phyloP scores from a whole-genome alignment of 1,284 basidiomycete genomes.

The Cryptococcus sp. region DNA sequence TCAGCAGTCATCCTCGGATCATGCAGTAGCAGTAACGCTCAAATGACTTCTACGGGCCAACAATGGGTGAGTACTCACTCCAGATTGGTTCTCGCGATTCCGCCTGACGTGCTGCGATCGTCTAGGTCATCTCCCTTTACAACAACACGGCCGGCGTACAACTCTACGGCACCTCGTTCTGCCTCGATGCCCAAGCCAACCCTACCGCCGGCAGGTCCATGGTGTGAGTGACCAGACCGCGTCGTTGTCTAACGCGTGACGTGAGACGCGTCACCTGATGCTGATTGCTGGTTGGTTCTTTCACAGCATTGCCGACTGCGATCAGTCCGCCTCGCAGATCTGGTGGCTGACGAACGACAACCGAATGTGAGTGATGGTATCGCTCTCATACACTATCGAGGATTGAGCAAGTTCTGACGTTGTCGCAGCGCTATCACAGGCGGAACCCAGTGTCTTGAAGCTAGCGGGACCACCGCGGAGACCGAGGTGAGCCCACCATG shows the following conservation, averaged over 20 bases:
- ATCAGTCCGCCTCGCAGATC: constrained; percentile 17
- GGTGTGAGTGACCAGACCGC: constrained; percentile 1
- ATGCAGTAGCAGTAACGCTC: constrained; percentile 14
- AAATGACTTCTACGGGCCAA: constrained; percentile 11
- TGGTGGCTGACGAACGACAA: constrained; percentile 28
- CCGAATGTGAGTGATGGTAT: constrained; percentile 15
- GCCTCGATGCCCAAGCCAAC: constrained; percentile 23
- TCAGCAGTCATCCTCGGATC: constrained; percentile 14
- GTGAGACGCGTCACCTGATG: not conserved
- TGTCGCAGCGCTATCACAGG: constrained; percentile 14
- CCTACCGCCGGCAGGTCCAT: constrained; percentile 12
- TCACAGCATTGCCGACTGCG: constrained; percentile 11
- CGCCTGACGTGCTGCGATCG: not conserved
- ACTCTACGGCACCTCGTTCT: constrained; percentile 24
- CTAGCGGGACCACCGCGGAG: constrained; percentile 12
- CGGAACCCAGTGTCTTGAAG: constrained; percentile 18
- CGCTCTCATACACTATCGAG: not conserved
- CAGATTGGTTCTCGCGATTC: not conserved
- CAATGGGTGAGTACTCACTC: constrained; percentile 11
- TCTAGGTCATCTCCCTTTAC: constrained; percentile 17
- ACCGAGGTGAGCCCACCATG: constrained; percentile 12
- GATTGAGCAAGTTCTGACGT: not conserved
- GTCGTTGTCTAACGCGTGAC: not conserved
- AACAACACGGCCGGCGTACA: constrained; percentile 26
- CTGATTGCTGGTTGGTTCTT: not conserved